Evolutionary conservation across 2,329 filamentous ascomycete genomes (phyloP).

Genomic region (Fusarium redolens): DNA sequence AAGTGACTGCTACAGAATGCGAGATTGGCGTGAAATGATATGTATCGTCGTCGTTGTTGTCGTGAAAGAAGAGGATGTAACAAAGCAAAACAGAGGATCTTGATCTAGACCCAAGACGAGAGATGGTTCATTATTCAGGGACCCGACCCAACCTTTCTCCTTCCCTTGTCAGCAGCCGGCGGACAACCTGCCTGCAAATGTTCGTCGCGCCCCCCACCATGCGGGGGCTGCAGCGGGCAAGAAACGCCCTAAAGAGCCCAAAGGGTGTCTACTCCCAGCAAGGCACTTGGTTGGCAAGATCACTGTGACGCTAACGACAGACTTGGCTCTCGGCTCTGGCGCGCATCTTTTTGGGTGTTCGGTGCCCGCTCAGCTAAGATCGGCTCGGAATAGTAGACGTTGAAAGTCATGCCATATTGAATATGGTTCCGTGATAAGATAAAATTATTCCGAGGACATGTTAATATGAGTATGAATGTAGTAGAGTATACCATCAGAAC

Average conservation of each 20-base stretch:
- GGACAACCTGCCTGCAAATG: constrained; percentile 28
- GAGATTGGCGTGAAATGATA: background rate
- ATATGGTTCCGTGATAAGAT: background rate
- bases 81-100: constrained; percentile 20
- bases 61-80: constrained; percentile 26
- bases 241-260: constrained; percentile 14
- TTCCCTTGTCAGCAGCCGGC: constrained; percentile 29
- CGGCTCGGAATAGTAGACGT: background rate
- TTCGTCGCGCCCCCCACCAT: constrained; percentile 32
- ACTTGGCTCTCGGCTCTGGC: constrained; percentile 2
- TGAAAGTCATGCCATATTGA: background rate
- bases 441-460: background rate
- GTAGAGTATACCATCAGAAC: background rate
- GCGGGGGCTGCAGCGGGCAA: constrained; percentile 30
- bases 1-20: background rate
- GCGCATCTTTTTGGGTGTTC: background rate
- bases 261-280: constrained; percentile 31
- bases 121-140: constrained; percentile 20
- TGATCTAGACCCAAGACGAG: constrained; percentile 18
- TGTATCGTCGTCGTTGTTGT: constrained; percentile 7
- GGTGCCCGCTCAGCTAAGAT: constrained; percentile 15
- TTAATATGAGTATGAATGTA: background rate
- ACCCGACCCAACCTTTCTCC: constrained; percentile 31
- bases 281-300: constrained; percentile 31
- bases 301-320: constrained; percentile 21